Percentiles rank a stretch among this genome's conserved stretches.
Conservation (phyloP, 371 early-diverging fungal species). For the Umbelopsis sp. region DNA sequence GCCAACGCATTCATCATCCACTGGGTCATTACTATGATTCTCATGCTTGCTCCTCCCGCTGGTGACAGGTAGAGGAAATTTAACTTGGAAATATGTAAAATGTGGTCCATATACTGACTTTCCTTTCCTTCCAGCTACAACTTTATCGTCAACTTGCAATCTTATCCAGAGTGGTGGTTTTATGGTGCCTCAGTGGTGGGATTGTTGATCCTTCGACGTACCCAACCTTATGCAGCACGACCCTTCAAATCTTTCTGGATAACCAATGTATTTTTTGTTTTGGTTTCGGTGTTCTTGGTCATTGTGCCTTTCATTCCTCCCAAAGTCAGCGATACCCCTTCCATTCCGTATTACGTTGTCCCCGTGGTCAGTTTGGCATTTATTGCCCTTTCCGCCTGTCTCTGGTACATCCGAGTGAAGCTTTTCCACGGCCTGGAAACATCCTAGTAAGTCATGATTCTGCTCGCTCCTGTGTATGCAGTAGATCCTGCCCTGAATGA, state of each 20-base stretch:
- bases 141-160: slow-evolving; percentile 24
- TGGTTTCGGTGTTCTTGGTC: slow-evolving; percentile 21
- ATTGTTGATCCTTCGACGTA: slow-evolving; percentile 23
- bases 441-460: slow-evolving; percentile 18
- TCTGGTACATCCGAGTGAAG: slow-evolving; percentile 23
- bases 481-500: no score
- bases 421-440: slow-evolving; percentile 14
- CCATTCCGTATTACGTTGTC: slow-evolving; percentile 24
- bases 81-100: not conserved
- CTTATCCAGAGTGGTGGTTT: slow-evolving; percentile 25
- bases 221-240: slow-evolving; percentile 19
- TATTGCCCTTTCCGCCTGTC: slow-evolving; percentile 13
- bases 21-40: slow-evolving; percentile 22
- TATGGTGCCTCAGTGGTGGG: slow-evolving; percentile 27
- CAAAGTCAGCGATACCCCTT: slow-evolving; percentile 7
- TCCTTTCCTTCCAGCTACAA: slow-evolving; percentile 18
- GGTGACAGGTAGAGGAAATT: slow-evolving; percentile 5
- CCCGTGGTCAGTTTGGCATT: slow-evolving; percentile 21
- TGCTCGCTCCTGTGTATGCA: not conserved
- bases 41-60: slow-evolving; percentile 27
- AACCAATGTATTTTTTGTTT: slow-evolving; percentile 23
- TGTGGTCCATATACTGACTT: not conserved
- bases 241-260: slow-evolving; percentile 23
- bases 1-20: slow-evolving; percentile 23
- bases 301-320: slow-evolving; percentile 26